phyloP scores from a whole-genome alignment of 2,329 filamentous ascomycete genomes.

The Sporothrix sp. region DNA sequence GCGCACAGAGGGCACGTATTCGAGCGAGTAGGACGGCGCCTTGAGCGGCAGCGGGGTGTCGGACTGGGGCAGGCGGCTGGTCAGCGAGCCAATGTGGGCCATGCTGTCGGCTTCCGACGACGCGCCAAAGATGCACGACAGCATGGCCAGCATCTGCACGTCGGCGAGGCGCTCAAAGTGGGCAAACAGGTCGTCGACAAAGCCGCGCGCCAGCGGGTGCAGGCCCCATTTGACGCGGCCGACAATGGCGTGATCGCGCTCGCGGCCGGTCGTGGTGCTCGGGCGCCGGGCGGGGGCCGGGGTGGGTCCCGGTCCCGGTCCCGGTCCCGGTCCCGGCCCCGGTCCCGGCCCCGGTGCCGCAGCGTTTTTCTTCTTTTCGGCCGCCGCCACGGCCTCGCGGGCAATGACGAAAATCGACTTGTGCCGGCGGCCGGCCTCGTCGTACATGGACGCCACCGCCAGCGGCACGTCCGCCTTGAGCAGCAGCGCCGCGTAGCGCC shows the following conservation, averaged over 20 bases:
- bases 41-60: conserved; percentile 57
- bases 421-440: conserved; percentile 29
- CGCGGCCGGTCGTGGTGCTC: background rate
- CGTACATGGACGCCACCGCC: conserved; percentile 43
- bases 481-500: conserved; percentile 71
- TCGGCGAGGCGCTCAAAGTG: conserved; percentile 55
- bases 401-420: conserved; percentile 62
- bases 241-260: conserved; percentile 29
- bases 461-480: conserved; percentile 68
- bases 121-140: conserved; percentile 60
- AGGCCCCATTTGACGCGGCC: conserved; percentile 59
- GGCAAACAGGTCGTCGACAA: conserved; percentile 52
- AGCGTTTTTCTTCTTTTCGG: too few relatives aligned
- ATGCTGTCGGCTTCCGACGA: conserved; percentile 49
- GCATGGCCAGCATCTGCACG: conserved; percentile 62
- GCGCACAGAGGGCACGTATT: conserved; percentile 49
- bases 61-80: conserved; percentile 45
- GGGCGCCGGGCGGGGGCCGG: background rate
- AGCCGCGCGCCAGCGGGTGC: conserved; percentile 52
- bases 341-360: background rate
- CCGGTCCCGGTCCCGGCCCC: background rate
- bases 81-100: conserved; percentile 48
- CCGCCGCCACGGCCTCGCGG: conserved; percentile 45
- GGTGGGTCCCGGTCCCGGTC: too few relatives aligned
- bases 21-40: conserved; percentile 55